These are phyloP conservation scores for Triglochin maritima DNA, from an alignment of 106 monocot species.

Conservation along the genomic window DNA sequence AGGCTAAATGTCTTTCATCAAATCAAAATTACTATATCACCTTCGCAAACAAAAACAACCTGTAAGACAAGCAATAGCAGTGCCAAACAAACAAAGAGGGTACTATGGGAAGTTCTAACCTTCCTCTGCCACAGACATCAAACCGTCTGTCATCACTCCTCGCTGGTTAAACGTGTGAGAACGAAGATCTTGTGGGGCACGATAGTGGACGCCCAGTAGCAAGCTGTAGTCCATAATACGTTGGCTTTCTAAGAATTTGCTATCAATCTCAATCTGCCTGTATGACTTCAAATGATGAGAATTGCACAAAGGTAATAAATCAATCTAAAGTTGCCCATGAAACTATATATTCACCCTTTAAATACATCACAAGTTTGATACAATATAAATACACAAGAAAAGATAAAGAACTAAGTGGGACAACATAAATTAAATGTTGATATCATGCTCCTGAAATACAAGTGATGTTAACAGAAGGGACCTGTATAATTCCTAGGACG, in stretches of 20 bases:
- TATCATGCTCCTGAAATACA: no score
- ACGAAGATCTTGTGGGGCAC: slow-evolving; percentile 64
- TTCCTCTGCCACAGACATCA: slow-evolving; percentile 65
- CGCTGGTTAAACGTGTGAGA: slow-evolving; percentile 21
- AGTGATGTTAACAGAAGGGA: no score
- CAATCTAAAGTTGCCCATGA: no score
- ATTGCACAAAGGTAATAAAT: neutral
- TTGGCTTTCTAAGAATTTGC: slow-evolving; percentile 68
- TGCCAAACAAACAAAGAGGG: neutral
- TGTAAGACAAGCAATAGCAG: neutral
- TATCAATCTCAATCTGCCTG: slow-evolving; percentile 96
- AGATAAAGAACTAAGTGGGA: no score
- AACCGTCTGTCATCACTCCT: slow-evolving; percentile 31
- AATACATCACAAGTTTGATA: no score
- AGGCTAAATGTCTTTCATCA: no score
- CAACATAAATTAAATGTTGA: no score
- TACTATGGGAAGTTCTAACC: slow-evolving; percentile 19
- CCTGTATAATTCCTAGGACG: no score
- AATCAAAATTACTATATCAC: neutral
- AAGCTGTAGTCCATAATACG: slow-evolving; percentile 96
- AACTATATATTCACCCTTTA: no score
- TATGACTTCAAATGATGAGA: slow-evolving; percentile 9
- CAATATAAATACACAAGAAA: no score
- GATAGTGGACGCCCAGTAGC: slow-evolving; percentile 82
- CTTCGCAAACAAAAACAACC: neutral